A percentile compares a stretch with the other conserved stretches of the same genome.
Conservation (phyloP, 1,139 yeast genomes). For the Candida tetrigidarum region DNA sequence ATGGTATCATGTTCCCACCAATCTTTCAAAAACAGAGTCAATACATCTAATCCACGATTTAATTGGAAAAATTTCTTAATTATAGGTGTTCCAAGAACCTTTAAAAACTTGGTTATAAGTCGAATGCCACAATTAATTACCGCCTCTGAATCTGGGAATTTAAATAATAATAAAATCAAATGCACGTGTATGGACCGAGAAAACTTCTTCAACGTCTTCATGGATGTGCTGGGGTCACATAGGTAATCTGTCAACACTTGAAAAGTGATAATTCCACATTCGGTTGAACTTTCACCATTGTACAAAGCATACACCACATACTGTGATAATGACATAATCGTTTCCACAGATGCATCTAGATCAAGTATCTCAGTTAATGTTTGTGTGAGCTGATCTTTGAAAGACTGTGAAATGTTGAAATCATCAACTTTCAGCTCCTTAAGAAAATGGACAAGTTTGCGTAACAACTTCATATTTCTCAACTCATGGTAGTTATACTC, state of each 20-base stretch:
- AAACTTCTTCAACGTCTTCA: constrained; percentile 48
- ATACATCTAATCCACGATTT: constrained; percentile 57
- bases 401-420: constrained; percentile 17
- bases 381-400: constrained; percentile 22
- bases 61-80: constrained; percentile 53
- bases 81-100: constrained; percentile 49
- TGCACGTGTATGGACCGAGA: constrained; percentile 64
- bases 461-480: constrained; percentile 55
- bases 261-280: constrained; percentile 34
- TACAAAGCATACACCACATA: constrained; percentile 43
- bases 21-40: constrained; percentile 47
- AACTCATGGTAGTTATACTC: constrained; percentile 55
- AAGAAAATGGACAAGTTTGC: constrained; percentile 55
- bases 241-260: constrained; percentile 33
- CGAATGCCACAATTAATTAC: constrained; percentile 53
- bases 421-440: constrained; percentile 31
- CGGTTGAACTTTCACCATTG: constrained; percentile 29
- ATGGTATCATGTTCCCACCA: constrained; percentile 52
- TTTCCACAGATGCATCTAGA: constrained; percentile 42
- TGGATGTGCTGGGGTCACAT: constrained; percentile 35
- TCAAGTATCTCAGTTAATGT: constrained; percentile 28
- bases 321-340: constrained; percentile 37
- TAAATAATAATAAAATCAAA: constrained; percentile 64
- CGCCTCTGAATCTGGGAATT: constrained; percentile 33
- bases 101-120: constrained; percentile 53